Evolutionary conservation across 345 rosid genomes (phyloP).

Genomic region (Trapa bicornis): DNA sequence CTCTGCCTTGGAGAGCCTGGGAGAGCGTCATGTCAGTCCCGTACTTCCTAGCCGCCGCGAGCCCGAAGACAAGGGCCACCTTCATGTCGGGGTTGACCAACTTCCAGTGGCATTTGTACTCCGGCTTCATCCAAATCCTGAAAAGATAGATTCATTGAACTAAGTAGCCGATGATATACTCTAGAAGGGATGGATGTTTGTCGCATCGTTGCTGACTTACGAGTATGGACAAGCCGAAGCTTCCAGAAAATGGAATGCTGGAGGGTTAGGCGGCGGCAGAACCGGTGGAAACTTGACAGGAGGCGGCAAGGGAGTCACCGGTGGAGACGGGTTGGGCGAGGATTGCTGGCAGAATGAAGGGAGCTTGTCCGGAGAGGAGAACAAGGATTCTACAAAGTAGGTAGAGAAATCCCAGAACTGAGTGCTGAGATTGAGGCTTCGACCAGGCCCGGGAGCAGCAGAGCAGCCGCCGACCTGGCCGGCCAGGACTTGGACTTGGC

Average conservation of each 20-base stretch:
- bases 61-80: conserved; percentile 60
- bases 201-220: no score
- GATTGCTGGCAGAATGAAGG: conserved; percentile 49
- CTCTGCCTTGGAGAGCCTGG: conserved; percentile 55
- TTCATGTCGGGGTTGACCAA: conserved; percentile 46
- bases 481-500: conserved; percentile 52
- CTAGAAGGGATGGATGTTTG: neutral
- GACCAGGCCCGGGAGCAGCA: conserved; percentile 51
- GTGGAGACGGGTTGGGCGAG: conserved; percentile 8
- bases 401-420: conserved; percentile 43
- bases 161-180: neutral
- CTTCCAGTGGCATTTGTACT: conserved; percentile 78
- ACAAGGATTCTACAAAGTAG: conserved; percentile 45
- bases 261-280: no score
- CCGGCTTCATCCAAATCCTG: conserved; percentile 61
- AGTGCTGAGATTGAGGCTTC: conserved; percentile 37
- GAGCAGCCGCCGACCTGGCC: conserved; percentile 37
- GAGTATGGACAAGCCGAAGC: no score
- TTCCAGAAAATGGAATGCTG: no score
- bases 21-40: conserved; percentile 53
- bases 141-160: neutral
- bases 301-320: conserved; percentile 40
- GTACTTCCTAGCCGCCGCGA: conserved; percentile 34
- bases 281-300: conserved; percentile 10
- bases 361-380: conserved; percentile 58